These are phyloP conservation scores for Mycena galericulata DNA, from an alignment of 768 basidiomycete species.

Conservation along the genomic window DNA sequence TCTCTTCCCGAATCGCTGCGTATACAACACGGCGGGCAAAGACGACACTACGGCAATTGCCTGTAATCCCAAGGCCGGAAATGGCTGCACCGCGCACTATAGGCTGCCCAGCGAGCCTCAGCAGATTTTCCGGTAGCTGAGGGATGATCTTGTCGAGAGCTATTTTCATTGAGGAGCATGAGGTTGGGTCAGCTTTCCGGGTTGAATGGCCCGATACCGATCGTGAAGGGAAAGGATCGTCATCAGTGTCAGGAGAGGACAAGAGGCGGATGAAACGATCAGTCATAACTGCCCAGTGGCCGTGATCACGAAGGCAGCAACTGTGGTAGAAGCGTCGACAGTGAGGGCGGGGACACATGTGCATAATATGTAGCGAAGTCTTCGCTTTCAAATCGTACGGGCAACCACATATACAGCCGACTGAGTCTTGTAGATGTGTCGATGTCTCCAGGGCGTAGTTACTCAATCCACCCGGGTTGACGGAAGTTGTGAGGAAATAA, in stretches of 20 bases:
- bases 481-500: slow-evolving; percentile 8
- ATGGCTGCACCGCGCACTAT: slow-evolving; percentile 31
- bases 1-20: neutral
- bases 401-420: slow-evolving; percentile 14
- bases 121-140: neutral
- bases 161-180: too few relatives aligned
- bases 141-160: too few relatives aligned
- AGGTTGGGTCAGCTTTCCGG: too few relatives aligned
- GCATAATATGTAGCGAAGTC: slow-evolving; percentile 14
- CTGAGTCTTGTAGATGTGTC: neutral
- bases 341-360: slow-evolving; percentile 26
- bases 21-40: slow-evolving; percentile 3
- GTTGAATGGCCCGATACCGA: too few relatives aligned
- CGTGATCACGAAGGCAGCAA: slow-evolving; percentile 14
- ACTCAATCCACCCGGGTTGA: neutral
- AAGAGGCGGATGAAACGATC: slow-evolving; percentile 4
- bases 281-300: slow-evolving; percentile 6
- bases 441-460: neutral
- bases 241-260: slow-evolving; percentile 9
- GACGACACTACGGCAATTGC: slow-evolving; percentile 15
- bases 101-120: slow-evolving; percentile 22
- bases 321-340: slow-evolving; percentile 26
- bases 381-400: slow-evolving; percentile 22
- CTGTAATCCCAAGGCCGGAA: slow-evolving; percentile 5
- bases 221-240: neutral